A percentile compares a stretch with the other conserved stretches of the same genome.
Conservation (phyloP, 768 basidiomycete species). For the Termitomyces bulborhizus region DNA sequence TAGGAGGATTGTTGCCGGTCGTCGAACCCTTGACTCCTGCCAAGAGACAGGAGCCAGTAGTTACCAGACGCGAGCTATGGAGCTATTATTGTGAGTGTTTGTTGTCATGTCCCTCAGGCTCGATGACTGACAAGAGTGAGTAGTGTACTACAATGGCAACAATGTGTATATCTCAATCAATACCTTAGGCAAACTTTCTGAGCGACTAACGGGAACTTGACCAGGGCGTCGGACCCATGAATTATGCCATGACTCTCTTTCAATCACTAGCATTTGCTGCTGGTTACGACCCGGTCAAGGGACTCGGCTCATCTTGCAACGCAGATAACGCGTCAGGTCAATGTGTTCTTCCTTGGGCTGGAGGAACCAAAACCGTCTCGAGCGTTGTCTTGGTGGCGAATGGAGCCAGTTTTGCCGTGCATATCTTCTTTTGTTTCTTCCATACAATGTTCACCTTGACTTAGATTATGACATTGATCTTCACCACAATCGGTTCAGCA, state of each 20-base stretch:
- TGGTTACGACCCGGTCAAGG: constrained; percentile 67
- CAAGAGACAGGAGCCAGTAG: constrained; percentile 45
- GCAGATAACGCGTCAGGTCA: constrained; percentile 52
- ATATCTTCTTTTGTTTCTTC: background rate
- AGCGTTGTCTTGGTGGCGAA: constrained; percentile 76
- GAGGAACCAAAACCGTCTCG: constrained; percentile 66
- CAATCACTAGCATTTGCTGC: constrained; percentile 65
- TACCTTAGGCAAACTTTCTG: background rate
- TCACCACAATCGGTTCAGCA: constrained; percentile 73
- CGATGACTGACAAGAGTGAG: background rate
- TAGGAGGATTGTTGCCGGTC: background rate
- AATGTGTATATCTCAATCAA: constrained; percentile 38
- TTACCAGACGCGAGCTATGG: constrained; percentile 73
- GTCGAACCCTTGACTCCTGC: background rate
- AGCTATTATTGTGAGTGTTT: constrained; percentile 64
- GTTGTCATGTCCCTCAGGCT: constrained; percentile 1
- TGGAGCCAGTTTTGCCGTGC: constrained; percentile 51
- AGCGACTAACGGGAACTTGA: background rate
- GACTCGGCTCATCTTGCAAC: constrained; percentile 65
- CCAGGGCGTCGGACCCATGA: constrained; percentile 63
- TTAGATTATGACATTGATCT: constrained; percentile 72
- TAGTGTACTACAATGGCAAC: constrained; percentile 80
- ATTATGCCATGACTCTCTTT: constrained; percentile 55
- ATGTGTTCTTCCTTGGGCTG: constrained; percentile 76
- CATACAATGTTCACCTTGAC: background rate